These are phyloP conservation scores for Aspergillus flavus DNA, from an alignment of 2,329 filamentous ascomycete species.

Conservation along the genomic window DNA sequence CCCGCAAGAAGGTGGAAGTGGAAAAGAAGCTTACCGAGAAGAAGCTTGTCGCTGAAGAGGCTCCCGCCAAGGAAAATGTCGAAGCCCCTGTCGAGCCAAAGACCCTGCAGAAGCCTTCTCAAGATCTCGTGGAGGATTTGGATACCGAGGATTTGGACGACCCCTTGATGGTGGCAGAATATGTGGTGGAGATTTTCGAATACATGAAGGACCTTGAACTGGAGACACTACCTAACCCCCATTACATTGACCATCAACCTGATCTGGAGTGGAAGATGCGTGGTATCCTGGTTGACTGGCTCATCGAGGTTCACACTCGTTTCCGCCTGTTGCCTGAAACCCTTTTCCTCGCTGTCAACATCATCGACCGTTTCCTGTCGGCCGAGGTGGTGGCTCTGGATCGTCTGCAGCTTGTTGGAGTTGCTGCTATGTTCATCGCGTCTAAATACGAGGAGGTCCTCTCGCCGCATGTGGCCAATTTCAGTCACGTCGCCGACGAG, in stretches of 20 bases:
- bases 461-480: conserved; percentile 95
- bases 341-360: conserved; percentile 94
- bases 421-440: conserved; percentile 99
- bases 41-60: conserved; percentile 31
- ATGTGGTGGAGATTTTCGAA: conserved; percentile 95
- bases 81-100: conserved; percentile 36
- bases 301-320: conserved; percentile 96
- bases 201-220: conserved; percentile 88
- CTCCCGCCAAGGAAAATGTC: conserved; percentile 32
- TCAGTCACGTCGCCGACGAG: conserved; percentile 94
- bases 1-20: conserved; percentile 65
- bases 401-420: conserved; percentile 91
- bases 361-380: conserved; percentile 96
- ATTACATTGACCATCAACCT: conserved; percentile 94
- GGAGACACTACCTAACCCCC: conserved; percentile 78
- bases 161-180: conserved; percentile 96
- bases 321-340: conserved; percentile 96
- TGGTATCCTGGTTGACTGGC: conserved; percentile 95
- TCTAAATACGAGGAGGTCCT: conserved; percentile 99
- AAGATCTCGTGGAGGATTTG: conserved; percentile 57
- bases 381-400: conserved; percentile 95
- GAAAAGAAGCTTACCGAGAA: conserved; percentile 53
- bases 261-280: conserved; percentile 99
- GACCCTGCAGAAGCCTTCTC: conserved; percentile 43
- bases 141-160: conserved; percentile 89